Evolutionary conservation across 2,329 filamentous ascomycete genomes (phyloP).

Genomic region (Seiridium cupressi): DNA sequence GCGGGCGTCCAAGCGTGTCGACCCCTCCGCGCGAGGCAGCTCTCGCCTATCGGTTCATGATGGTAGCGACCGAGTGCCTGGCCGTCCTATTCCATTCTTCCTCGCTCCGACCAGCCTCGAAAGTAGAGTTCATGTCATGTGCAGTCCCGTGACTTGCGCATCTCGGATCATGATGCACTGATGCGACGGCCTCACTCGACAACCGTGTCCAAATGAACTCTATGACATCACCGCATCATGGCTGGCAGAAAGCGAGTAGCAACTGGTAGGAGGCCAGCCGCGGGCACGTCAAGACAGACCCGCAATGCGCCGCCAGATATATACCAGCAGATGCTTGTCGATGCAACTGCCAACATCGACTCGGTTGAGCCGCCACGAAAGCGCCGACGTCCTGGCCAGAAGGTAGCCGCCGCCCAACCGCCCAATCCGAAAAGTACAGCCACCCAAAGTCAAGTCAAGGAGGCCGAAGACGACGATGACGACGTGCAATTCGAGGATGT

Average conservation of each 20-base stretch:
- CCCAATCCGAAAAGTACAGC: constrained; percentile 15
- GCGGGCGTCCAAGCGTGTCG: neutral
- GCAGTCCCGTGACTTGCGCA: neutral
- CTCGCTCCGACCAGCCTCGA: neutral
- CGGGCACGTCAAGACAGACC: constrained; percentile 21
- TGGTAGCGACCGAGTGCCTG: too few relatives aligned
- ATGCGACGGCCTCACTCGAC: neutral
- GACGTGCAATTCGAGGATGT: constrained; percentile 51
- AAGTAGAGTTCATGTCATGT: neutral
- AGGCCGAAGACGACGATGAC: constrained; percentile 37
- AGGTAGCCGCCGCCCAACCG: constrained; percentile 13
- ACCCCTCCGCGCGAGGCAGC: neutral
- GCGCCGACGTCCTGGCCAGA: constrained; percentile 35
- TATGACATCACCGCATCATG: constrained; percentile 19
- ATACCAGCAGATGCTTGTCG: constrained; percentile 48
- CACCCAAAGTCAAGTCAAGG: constrained; percentile 6
- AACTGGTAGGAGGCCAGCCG: constrained; percentile 14
- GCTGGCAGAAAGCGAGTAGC: constrained; percentile 26
- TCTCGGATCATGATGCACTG: neutral
- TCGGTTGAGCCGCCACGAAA: constrained; percentile 38
- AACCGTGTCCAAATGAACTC: neutral
- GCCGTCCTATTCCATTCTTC: too few relatives aligned
- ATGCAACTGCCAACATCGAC: constrained; percentile 32
- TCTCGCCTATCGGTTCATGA: neutral
- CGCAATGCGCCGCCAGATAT: constrained; percentile 32